phyloP scores from a whole-genome alignment of 2,329 filamentous ascomycete species.

The Pyricularia pennisetigena region DNA sequence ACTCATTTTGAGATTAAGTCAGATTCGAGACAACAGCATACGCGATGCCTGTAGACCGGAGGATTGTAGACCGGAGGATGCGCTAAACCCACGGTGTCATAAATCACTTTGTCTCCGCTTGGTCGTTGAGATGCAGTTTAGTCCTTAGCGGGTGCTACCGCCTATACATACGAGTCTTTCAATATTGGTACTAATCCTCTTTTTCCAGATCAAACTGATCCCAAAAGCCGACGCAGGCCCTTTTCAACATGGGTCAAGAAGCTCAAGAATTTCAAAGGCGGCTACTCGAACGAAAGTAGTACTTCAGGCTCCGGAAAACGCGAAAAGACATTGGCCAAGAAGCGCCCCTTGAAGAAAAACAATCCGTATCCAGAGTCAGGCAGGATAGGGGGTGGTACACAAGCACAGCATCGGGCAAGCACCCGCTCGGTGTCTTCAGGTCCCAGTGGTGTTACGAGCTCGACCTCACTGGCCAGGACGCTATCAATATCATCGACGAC shows the following conservation, averaged over 20 bases:
- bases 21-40: too few relatives aligned
- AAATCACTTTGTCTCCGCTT: background rate
- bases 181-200: background rate
- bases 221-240: slow-evolving; percentile 61
- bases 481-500: slow-evolving; percentile 51
- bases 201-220: background rate
- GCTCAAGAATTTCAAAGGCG: slow-evolving; percentile 60
- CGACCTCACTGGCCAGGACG: slow-evolving; percentile 43
- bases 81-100: background rate
- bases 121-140: background rate
- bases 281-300: slow-evolving; percentile 49
- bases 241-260: slow-evolving; percentile 95
- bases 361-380: slow-evolving; percentile 88
- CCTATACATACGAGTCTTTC: background rate
- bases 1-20: background rate
- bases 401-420: slow-evolving; percentile 25
- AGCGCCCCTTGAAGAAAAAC: slow-evolving; percentile 58
- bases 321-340: slow-evolving; percentile 40
- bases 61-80: background rate
- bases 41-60: too few relatives aligned
- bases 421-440: slow-evolving; percentile 46
- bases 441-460: slow-evolving; percentile 37
- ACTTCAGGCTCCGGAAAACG: slow-evolving; percentile 29
- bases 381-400: slow-evolving; percentile 29
- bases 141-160: background rate